Conservation (phyloP, 2,329 filamentous ascomycete species). For the Pseudocercospora eumusae region DNA sequence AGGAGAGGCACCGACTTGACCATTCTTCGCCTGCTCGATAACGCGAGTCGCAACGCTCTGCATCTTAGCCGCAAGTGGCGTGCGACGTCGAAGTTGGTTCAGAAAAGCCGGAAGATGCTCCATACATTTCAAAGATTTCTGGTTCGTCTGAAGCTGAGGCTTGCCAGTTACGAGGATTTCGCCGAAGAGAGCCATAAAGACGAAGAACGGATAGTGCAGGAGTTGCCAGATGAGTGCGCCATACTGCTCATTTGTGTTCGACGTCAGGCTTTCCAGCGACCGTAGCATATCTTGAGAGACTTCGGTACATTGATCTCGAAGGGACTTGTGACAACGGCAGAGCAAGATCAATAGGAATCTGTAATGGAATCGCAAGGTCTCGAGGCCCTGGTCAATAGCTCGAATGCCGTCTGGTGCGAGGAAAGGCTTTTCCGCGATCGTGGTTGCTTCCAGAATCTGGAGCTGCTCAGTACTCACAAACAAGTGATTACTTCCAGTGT, state of each 20-base stretch:
- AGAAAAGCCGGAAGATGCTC: constrained; percentile 28
- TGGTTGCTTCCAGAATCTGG: constrained; percentile 26
- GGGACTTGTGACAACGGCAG: constrained; percentile 10
- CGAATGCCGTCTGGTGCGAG: constrained; percentile 17
- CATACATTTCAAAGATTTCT: constrained; percentile 20
- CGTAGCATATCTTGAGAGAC: constrained; percentile 23
- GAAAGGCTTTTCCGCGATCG: constrained; percentile 27
- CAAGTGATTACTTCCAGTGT: neutral
- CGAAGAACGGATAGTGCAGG: constrained; percentile 30
- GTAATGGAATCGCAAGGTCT: constrained; percentile 21
- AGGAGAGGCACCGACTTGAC: neutral
- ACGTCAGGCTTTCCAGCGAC: constrained; percentile 24
- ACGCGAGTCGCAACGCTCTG: constrained; percentile 14
- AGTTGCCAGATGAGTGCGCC: constrained; percentile 33
- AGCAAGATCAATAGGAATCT: constrained; percentile 24
- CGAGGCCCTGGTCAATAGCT: constrained; percentile 28
- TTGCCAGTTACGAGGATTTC: constrained; percentile 18
- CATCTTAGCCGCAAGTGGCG: constrained; percentile 25
- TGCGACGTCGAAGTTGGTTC: constrained; percentile 21
- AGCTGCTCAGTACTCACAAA: neutral
- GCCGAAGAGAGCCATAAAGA: constrained; percentile 30
- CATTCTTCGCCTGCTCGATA: neutral
- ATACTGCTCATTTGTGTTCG: constrained; percentile 26
- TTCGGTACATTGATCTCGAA: constrained; percentile 15
- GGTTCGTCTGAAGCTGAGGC: neutral